Evolutionary conservation across 2,329 filamentous ascomycete species (phyloP).

Genomic region (Phyllosticta citribraziliensis): DNA sequence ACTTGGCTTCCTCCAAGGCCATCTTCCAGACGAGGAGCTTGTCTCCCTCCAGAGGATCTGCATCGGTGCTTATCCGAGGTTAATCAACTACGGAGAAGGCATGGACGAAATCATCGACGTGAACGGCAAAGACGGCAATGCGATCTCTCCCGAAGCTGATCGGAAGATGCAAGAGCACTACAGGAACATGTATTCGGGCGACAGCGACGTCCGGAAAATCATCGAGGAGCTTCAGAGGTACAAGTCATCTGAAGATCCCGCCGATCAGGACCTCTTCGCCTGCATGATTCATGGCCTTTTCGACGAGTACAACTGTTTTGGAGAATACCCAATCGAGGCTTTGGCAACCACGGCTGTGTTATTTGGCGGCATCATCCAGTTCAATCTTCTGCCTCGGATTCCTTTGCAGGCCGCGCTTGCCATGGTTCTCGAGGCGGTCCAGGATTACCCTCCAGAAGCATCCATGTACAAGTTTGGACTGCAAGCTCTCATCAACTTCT

Average conservation of each 20-base stretch:
- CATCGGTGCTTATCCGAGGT: constrained; percentile 81
- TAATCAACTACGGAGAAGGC: constrained; percentile 94
- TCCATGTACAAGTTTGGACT: constrained; percentile 98
- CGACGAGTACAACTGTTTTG: constrained; percentile 92
- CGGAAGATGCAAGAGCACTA: constrained; percentile 95
- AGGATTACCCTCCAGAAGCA: constrained; percentile 70
- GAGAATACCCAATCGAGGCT: constrained; percentile 91
- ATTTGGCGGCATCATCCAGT: constrained; percentile 93
- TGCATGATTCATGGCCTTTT: constrained; percentile 98
- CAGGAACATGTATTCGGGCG: constrained; percentile 93
- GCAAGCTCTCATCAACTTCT: constrained; percentile 84
- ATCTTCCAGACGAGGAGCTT: constrained; percentile 55
- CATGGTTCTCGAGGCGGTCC: constrained; percentile 95
- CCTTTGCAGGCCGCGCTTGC: constrained; percentile 88
- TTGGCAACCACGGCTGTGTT: constrained; percentile 91
- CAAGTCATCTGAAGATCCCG: constrained; percentile 73
- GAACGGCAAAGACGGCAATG: constrained; percentile 74
- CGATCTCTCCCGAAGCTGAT: constrained; percentile 68
- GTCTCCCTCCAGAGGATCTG: constrained; percentile 76
- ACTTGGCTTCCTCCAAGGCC: constrained; percentile 61
- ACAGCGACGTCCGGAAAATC: constrained; percentile 76
- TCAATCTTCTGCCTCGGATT: constrained; percentile 79
- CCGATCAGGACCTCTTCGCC: constrained; percentile 89
- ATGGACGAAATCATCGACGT: constrained; percentile 84
- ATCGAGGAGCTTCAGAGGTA: constrained; percentile 76